phyloP scores from a whole-genome alignment of 2,329 filamentous ascomycete species.

The Arachnopeziza araneosa region DNA sequence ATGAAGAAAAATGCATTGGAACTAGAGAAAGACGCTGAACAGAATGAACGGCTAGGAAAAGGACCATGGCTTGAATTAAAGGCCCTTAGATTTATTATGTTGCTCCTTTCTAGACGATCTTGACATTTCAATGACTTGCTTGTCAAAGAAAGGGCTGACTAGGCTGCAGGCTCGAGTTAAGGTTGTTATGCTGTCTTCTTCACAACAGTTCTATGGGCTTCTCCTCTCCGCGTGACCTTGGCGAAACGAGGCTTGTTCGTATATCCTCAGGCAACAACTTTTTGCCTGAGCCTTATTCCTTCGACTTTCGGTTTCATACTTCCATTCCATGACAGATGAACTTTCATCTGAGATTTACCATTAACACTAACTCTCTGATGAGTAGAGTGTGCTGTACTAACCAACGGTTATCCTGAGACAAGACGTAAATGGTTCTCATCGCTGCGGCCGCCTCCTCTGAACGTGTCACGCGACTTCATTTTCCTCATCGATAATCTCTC shows the following conservation, averaged over 20 bases:
- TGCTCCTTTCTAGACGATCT: neutral
- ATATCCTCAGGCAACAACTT: neutral
- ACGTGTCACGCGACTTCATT: too few species aligned
- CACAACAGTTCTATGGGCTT: neutral
- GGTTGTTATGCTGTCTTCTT: neutral
- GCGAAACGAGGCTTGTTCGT: neutral
- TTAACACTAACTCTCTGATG: too few species aligned
- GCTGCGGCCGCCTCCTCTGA: too few species aligned
- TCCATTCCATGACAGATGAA: neutral
- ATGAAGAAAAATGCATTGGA: neutral
- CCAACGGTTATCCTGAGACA: too few species aligned
- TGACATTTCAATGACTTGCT: neutral
- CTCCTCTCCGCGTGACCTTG: neutral
- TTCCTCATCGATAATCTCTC: too few species aligned
- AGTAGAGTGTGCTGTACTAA: too few species aligned
- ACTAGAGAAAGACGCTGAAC: neutral
- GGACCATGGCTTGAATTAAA: neutral
- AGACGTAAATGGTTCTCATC: too few species aligned
- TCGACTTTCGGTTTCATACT: neutral
- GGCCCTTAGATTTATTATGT: neutral
- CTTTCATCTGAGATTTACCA: neutral
- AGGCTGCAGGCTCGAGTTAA: neutral
- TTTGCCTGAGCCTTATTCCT: neutral
- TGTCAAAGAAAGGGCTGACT: conserved; percentile 22
- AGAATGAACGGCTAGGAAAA: neutral